A percentile compares a stretch with the other conserved stretches of the same genome.
Evolutionary conservation across 768 basidiomycete species (phyloP).

Genomic region (Tulasnella sp.): DNA sequence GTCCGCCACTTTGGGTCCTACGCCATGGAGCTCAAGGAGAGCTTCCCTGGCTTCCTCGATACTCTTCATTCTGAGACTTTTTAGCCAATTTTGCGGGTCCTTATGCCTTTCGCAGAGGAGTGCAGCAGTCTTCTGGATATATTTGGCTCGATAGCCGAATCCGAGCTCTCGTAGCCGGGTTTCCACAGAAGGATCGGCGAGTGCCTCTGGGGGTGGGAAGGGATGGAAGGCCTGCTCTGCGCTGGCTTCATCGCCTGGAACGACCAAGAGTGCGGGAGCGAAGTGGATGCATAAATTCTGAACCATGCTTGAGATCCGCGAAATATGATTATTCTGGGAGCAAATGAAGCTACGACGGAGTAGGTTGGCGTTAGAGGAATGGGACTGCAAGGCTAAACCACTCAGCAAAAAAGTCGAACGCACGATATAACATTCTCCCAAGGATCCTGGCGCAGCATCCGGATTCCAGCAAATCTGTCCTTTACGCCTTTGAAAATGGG

Average conservation of each 20-base stretch:
- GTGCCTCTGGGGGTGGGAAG: constrained; percentile 77
- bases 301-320: constrained; percentile 92
- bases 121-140: constrained; percentile 79
- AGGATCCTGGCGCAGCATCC: constrained; percentile 89
- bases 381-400: constrained; percentile 10
- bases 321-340: constrained; percentile 95
- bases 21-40: constrained; percentile 82
- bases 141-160: constrained; percentile 94
- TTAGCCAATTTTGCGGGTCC: constrained; percentile 64
- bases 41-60: constrained; percentile 70
- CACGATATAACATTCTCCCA: constrained; percentile 96
- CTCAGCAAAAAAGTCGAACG: constrained; percentile 44
- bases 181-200: constrained; percentile 63
- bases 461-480: constrained; percentile 74
- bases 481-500: constrained; percentile 65
- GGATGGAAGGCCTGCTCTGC: constrained; percentile 63
- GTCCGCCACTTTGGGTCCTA: constrained; percentile 96
- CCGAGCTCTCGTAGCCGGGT: constrained; percentile 75
- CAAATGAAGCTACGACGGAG: constrained; percentile 79
- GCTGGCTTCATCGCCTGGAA: constrained; percentile 44
- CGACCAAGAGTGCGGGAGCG: constrained; percentile 66
- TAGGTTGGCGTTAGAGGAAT: too few relatives aligned
- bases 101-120: constrained; percentile 63
- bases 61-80: constrained; percentile 52
- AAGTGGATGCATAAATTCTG: constrained; percentile 77